These are phyloP conservation scores for Chlorella sp. DNA, from an alignment of 139 green algal genomes.

Conservation along the genomic window DNA sequence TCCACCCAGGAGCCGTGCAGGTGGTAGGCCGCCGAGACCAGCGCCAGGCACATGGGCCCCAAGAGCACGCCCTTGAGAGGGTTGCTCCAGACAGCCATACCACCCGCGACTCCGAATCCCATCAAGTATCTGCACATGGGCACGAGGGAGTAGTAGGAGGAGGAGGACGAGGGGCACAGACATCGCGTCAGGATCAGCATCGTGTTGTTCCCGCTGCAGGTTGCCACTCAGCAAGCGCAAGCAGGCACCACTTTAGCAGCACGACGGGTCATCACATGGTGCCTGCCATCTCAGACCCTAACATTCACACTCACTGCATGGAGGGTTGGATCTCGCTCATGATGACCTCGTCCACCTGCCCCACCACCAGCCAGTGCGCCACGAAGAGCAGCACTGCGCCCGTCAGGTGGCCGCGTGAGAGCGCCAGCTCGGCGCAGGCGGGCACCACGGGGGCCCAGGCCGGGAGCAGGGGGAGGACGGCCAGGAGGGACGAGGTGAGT, in stretches of 20 bases:
- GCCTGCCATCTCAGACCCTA: too few species aligned
- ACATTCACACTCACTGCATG: too few species aligned
- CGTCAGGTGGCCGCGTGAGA: conserved; percentile 2
- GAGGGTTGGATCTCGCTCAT: conserved; percentile 1
- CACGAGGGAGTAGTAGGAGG: too few species aligned
- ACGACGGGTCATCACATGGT: too few species aligned
- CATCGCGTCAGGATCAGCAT: too few species aligned
- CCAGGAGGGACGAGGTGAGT: conserved; percentile 23
- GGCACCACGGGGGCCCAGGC: conserved; percentile 47
- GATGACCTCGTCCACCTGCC: conserved; percentile 7
- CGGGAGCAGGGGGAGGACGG: conserved; percentile 56
- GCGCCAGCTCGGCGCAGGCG: conserved; percentile 37
- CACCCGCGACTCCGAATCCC: neutral
- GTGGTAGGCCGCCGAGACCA: conserved; percentile 38
- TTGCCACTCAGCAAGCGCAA: too few species aligned
- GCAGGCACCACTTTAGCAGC: too few species aligned
- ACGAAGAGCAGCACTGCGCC: conserved; percentile 6
- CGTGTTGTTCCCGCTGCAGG: too few species aligned
- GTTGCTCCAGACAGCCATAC: conserved; percentile 22
- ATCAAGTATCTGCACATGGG: conserved; percentile 1
- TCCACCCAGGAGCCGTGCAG: conserved; percentile 34
- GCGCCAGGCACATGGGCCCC: conserved; percentile 46
- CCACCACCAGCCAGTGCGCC: conserved; percentile 37
- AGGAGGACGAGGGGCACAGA: too few species aligned
- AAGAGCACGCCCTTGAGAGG: conserved; percentile 43